Conservation (phyloP, 306 rosid species). For the Castanea mollissima region DNA sequence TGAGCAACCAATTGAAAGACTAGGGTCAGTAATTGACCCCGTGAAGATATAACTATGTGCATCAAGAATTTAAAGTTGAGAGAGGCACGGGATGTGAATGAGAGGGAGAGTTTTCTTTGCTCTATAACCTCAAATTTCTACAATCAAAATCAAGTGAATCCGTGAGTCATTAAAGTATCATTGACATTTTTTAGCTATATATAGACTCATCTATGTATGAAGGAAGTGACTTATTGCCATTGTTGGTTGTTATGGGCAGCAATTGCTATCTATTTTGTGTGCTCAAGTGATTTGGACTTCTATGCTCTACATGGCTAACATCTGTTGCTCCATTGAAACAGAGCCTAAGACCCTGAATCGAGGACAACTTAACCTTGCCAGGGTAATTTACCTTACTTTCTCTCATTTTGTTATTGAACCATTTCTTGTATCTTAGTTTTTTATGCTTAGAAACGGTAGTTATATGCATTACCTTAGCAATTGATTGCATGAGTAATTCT, state of each 20-base stretch:
- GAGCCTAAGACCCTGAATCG: constrained; percentile 75
- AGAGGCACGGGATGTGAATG: constrained; percentile 29
- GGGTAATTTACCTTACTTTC: constrained; percentile 36
- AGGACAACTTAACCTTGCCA: constrained; percentile 61
- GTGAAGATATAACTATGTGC: not conserved
- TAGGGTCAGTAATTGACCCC: not conserved
- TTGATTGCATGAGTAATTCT: no score
- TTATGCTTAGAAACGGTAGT: not conserved
- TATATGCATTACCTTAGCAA: no score
- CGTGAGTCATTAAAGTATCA: constrained; percentile 40
- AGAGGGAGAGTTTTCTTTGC: not conserved
- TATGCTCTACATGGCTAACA: constrained; percentile 39
- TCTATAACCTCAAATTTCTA: constrained; percentile 26
- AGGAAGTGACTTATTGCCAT: not conserved
- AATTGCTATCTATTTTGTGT: constrained; percentile 14
- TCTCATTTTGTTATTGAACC: not conserved
- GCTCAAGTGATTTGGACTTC: constrained; percentile 13
- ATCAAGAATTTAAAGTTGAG: not conserved
- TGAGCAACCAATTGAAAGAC: not conserved
- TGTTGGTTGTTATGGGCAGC: constrained; percentile 26
- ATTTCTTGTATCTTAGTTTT: not conserved
- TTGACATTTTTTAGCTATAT: not conserved
- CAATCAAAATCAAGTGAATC: constrained; percentile 19
- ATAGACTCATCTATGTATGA: not conserved
- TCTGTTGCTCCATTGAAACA: constrained; percentile 60